Base-by-base conservation (phyloP, 768 basidiomycete genomes). In the Hericium coralloides region DNA sequence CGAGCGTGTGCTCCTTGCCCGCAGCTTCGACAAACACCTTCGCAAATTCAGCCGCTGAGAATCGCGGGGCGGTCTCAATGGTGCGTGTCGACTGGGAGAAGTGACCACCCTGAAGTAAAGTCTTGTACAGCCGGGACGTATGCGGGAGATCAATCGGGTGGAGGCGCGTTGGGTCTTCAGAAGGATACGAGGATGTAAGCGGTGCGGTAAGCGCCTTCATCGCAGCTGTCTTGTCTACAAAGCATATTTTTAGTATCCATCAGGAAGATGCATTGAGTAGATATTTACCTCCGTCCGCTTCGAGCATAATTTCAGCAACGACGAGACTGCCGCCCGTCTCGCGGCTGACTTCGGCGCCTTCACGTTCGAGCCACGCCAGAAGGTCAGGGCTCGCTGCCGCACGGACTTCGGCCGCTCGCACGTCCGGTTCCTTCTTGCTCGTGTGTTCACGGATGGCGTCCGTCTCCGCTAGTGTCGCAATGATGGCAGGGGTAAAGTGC, bases 61-160 rank as follows among this genome's bases (percentile, higher is more conserved):
- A 92, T 1, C 68, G 61, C 2, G 77, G 63, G 2, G 79, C 74
- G 7, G 69, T 76, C 36, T 79, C 77, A 38, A 95, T 73, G 2
- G 77, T 59, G 20, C 77, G 76, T 2, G 82, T 78, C 0, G 78
- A 67, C 36, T 83, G 85, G 59, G 82, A 84, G 70, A 84, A 97
- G 67, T 95, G 92, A 0, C 94, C 94, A 5, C 94, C 94, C 66
- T 95, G 92, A 1, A 97, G 76, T 6, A 97, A 81, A 6, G 83
- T 84, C 68, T 97, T 97, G 78, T 92, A 95, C 51, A 94, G 66
- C 41, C 94, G 79, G 3, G 89, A 86, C 0, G 86, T 81, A 63
- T 92, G 91, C 1, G 92, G 82, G 12, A 93, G 77, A 65, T 95
- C 87, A 57, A 95, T 86, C 15, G 80, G 79, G 69, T 93, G 90